Conservation (phyloP, 2,329 filamentous ascomycete genomes). For the Colletotrichum sp. region DNA sequence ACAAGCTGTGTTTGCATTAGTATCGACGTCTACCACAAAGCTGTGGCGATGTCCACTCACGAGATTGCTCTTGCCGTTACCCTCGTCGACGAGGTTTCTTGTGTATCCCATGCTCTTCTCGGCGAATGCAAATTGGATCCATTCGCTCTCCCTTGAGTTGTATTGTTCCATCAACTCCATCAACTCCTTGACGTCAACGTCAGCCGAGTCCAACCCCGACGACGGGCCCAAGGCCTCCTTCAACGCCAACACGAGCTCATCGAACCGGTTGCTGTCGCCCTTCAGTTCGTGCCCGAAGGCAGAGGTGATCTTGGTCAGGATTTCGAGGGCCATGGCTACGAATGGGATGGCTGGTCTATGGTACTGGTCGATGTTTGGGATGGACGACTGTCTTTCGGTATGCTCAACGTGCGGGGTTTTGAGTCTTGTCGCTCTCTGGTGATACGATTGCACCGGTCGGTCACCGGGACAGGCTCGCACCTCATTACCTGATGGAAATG, state of each 20-base stretch:
- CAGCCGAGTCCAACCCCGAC: slow-evolving; percentile 81
- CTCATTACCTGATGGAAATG: slow-evolving; percentile 11
- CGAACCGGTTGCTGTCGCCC: slow-evolving; percentile 57
- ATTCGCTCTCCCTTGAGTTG: slow-evolving; percentile 70
- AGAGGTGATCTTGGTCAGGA: slow-evolving; percentile 30
- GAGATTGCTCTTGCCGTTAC: slow-evolving; percentile 80
- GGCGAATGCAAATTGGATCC: slow-evolving; percentile 77
- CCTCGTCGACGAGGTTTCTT: slow-evolving; percentile 86
- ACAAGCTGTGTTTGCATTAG: slow-evolving; percentile 64
- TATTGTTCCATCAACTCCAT: slow-evolving; percentile 78
- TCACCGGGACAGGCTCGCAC: slow-evolving; percentile 1
- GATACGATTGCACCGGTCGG: slow-evolving; percentile 3
- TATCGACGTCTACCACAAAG: slow-evolving; percentile 32
- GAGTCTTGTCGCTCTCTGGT: background rate
- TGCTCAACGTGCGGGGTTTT: slow-evolving; percentile 15
- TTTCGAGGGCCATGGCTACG: slow-evolving; percentile 38
- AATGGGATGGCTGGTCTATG: background rate
- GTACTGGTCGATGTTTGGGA: slow-evolving; percentile 1
- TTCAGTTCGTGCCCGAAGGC: slow-evolving; percentile 20
- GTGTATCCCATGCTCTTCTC: slow-evolving; percentile 78
- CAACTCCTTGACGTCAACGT: slow-evolving; percentile 78
- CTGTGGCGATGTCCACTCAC: slow-evolving; percentile 46
- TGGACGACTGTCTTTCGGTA: background rate
- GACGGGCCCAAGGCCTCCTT: slow-evolving; percentile 78
- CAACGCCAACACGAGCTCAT: slow-evolving; percentile 74